These are phyloP conservation scores for Talaromyces sp. DNA, from an alignment of 2,329 filamentous ascomycete species.

Conservation along the genomic window DNA sequence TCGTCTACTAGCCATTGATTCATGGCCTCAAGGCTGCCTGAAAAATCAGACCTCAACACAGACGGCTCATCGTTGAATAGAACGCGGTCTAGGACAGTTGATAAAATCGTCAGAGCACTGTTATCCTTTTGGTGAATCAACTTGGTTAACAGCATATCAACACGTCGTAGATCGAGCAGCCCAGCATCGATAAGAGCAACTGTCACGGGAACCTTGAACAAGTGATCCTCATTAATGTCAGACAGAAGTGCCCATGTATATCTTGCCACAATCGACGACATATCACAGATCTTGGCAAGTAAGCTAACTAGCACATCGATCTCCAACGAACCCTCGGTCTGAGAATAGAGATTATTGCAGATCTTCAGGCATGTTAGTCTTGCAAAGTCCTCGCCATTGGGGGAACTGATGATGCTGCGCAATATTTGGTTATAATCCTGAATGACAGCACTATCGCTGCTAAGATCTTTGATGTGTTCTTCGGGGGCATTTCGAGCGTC, in stretches of 20 bases:
- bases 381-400: constrained; percentile 52
- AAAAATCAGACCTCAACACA: constrained; percentile 78
- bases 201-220: constrained; percentile 58
- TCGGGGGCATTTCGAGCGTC: constrained; percentile 52
- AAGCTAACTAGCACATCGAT: constrained; percentile 59
- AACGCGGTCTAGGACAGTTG: constrained; percentile 69
- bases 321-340: constrained; percentile 51
- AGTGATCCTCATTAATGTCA: constrained; percentile 52
- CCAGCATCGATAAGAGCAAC: constrained; percentile 55
- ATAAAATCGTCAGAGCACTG: constrained; percentile 71
- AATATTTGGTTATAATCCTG: constrained; percentile 54
- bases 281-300: constrained; percentile 55
- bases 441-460: constrained; percentile 49
- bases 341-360: constrained; percentile 51
- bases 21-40: constrained; percentile 72
- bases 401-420: constrained; percentile 47
- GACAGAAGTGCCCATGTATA: constrained; percentile 44
- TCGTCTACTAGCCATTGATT: constrained; percentile 77
- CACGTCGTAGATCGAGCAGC: constrained; percentile 56
- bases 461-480: constrained; percentile 53
- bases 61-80: constrained; percentile 72
- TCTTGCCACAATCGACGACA: constrained; percentile 53
- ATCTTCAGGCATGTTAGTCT: constrained; percentile 51
- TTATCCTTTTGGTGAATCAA: constrained; percentile 66
- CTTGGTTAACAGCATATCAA: constrained; percentile 68